Conservation (phyloP, 2,329 filamentous ascomycete genomes). For the Ambrosiella xylebori region DNA sequence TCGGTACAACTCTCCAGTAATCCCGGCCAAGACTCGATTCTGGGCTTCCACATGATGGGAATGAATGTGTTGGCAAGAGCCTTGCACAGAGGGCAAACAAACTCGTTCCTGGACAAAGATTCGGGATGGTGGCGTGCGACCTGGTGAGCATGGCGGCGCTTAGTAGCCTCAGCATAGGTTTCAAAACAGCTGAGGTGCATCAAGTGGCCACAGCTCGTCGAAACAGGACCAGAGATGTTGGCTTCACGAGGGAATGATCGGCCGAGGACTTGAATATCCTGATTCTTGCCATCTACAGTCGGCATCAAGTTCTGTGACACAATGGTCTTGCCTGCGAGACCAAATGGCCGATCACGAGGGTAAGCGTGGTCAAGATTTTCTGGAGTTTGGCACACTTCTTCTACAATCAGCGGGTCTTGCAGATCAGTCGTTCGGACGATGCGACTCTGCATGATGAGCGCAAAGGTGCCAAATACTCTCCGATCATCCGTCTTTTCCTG, state of each 20-base stretch:
- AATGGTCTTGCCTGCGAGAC: constrained; percentile 55
- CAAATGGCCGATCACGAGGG: constrained; percentile 71
- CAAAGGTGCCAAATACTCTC: constrained; percentile 82
- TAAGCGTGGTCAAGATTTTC: constrained; percentile 70
- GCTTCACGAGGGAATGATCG: constrained; percentile 66
- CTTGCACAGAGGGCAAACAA: constrained; percentile 93
- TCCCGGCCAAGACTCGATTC: constrained; percentile 7
- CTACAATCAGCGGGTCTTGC: constrained; percentile 63
- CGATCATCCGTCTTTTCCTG: constrained; percentile 90
- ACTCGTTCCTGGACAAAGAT: constrained; percentile 60
- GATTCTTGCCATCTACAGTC: constrained; percentile 47
- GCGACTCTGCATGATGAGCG: constrained; percentile 68
- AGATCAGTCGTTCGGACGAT: constrained; percentile 78
- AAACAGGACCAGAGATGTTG: constrained; percentile 58
- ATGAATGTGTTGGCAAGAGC: constrained; percentile 88
- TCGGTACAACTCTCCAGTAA: constrained; percentile 3
- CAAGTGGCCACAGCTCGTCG: constrained; percentile 87
- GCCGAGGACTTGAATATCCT: constrained; percentile 55
- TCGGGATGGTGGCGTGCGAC: constrained; percentile 92
- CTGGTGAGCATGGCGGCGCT: constrained; percentile 71
- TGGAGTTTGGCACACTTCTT: constrained; percentile 65
- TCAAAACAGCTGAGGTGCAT: constrained; percentile 98
- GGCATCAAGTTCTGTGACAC: neutral
- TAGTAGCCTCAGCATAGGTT: constrained; percentile 69
- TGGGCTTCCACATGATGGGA: constrained; percentile 82